These are phyloP conservation scores for Naganishia sp. DNA, from an alignment of 1,284 basidiomycete genomes.

Conservation along the genomic window DNA sequence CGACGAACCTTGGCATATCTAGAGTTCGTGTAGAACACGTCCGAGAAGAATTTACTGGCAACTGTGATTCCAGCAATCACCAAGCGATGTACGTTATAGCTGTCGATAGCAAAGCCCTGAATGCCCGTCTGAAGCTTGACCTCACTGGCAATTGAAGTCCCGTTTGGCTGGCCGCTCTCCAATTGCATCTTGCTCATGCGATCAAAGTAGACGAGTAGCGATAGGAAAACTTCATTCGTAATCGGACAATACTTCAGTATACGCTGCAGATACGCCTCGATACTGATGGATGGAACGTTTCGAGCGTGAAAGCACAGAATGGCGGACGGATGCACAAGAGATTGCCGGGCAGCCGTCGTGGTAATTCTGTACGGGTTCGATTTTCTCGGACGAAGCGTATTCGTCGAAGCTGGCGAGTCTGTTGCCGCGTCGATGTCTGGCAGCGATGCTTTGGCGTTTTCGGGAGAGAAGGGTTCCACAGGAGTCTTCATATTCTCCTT, in stretches of 20 bases:
- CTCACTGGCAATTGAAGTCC: slow-evolving; percentile 38
- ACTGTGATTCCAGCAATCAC: slow-evolving; percentile 98
- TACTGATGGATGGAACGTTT: slow-evolving; percentile 89
- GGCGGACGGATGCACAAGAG: slow-evolving; percentile 75
- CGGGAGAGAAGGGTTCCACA: neutral
- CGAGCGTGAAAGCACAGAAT: slow-evolving; percentile 92
- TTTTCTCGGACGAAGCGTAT: neutral
- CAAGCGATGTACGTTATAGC: slow-evolving; percentile 92
- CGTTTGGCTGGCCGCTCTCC: slow-evolving; percentile 2
- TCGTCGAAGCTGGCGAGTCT: neutral
- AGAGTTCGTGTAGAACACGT: slow-evolving; percentile 99
- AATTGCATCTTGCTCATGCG: slow-evolving; percentile 60
- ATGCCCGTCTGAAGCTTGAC: slow-evolving; percentile 27
- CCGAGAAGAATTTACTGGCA: slow-evolving; percentile 97
- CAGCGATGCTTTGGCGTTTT: neutral
- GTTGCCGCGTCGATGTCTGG: neutral
- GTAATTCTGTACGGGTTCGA: slow-evolving; percentile 4
- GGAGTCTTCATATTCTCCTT: neutral
- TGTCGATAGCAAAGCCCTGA: slow-evolving; percentile 87
- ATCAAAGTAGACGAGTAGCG: slow-evolving; percentile 94
- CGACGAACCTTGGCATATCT: slow-evolving; percentile 88
- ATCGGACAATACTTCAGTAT: slow-evolving; percentile 99
- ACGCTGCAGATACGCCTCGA: slow-evolving; percentile 90
- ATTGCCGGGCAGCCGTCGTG: slow-evolving; percentile 75
- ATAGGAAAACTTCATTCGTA: slow-evolving; percentile 95